A percentile compares a stretch with the other conserved stretches of the same genome.
Conservation (phyloP, 495 filamentous ascomycete genomes). For the Pseudevernia furfuracea region DNA sequence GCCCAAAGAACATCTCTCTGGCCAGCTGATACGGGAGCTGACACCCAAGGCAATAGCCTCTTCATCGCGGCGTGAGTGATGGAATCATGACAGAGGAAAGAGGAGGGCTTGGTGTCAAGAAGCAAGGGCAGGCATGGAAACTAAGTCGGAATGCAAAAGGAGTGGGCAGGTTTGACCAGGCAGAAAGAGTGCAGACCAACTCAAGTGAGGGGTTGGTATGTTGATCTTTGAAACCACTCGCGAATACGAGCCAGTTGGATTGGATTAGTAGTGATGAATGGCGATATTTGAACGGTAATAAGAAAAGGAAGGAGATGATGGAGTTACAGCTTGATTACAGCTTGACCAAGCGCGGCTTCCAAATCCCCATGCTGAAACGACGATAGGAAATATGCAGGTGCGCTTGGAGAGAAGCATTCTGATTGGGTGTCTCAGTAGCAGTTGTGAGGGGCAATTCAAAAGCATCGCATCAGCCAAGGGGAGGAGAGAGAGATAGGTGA, state of each 20-base stretch:
- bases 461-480: no score
- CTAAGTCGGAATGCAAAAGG: neutral
- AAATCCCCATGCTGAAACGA: neutral
- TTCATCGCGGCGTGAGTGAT: neutral
- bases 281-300: no score
- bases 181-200: no score
- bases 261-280: no score
- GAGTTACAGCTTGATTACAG: no score
- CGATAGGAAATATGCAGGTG: no score
- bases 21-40: neutral
- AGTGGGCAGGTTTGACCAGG: neutral
- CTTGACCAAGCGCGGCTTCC: neutral
- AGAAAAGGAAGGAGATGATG: neutral
- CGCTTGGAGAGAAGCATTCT: neutral
- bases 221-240: no score
- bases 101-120: neutral
- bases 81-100: neutral
- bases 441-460: no score
- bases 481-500: no score
- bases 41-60: neutral
- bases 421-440: neutral
- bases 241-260: no score
- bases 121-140: neutral
- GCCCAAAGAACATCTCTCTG: slow-evolving; percentile 1
- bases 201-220: no score